Conservation (phyloP, 768 basidiomycete species). For the Termitomyces sp. region DNA sequence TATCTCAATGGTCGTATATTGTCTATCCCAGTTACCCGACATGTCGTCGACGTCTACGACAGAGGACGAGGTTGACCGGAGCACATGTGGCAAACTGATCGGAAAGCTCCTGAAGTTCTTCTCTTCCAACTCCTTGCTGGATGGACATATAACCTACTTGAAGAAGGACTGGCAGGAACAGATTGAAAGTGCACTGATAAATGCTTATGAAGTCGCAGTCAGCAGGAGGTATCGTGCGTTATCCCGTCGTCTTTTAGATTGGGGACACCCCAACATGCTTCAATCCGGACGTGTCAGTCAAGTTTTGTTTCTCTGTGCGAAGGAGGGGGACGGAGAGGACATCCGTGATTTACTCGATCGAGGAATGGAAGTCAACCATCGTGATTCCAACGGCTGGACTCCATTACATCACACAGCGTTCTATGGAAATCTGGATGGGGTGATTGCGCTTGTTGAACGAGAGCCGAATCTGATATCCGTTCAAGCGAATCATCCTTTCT, state of each 20-base stretch:
- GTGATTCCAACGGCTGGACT: neutral
- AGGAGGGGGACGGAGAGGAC: neutral
- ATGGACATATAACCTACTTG: neutral
- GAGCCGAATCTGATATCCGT: too few relatives aligned
- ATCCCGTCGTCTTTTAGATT: neutral
- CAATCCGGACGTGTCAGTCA: neutral
- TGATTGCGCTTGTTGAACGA: too few relatives aligned
- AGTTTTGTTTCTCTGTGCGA: neutral
- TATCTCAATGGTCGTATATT: neutral
- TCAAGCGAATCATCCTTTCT: too few relatives aligned
- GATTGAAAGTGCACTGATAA: neutral
- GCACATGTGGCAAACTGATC: neutral
- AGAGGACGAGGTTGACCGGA: neutral
- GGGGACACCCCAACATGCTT: neutral
- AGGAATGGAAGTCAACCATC: neutral
- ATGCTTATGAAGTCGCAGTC: neutral
- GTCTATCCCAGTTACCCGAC: neutral
- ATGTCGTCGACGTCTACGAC: neutral
- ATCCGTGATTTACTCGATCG: neutral
- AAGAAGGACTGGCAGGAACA: neutral
- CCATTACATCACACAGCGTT: neutral
- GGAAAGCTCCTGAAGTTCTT: neutral
- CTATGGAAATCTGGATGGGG: neutral
- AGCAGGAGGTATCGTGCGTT: neutral
- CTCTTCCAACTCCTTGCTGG: neutral